Evolutionary conservation across 129 eudicot genomes (phyloP).

Genomic region (Centella asiatica): DNA sequence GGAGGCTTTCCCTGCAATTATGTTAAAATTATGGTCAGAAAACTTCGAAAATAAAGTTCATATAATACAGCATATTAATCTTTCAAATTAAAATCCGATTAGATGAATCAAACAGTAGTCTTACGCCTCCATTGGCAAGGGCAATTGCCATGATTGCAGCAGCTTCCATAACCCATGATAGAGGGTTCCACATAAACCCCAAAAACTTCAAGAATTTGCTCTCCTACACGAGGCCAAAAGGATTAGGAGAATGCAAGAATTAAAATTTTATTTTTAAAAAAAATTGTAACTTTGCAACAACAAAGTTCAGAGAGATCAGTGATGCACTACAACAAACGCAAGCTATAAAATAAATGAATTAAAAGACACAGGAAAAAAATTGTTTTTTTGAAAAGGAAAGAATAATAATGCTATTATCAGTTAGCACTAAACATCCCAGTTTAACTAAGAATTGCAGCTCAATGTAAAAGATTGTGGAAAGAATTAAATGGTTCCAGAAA

Average conservation of each 20-base stretch:
- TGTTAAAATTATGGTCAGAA: no score
- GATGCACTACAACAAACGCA: no score
- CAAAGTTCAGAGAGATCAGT: no score
- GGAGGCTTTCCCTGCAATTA: slow-evolving; percentile 85
- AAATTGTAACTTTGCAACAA: no score
- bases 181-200: slow-evolving; percentile 99
- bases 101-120: slow-evolving; percentile 7
- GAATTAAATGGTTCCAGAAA: not conserved
- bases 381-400: no score
- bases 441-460: not conserved
- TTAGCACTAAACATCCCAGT: no score
- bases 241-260: not conserved
- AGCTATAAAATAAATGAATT: no score
- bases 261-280: no score
- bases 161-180: slow-evolving; percentile 99
- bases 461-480: not conserved
- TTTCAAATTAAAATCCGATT: not conserved
- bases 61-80: no score
- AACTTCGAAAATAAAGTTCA: no score
- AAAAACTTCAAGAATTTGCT: slow-evolving; percentile 94
- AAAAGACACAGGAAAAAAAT: no score
- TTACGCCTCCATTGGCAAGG: slow-evolving; percentile 99
- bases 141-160: slow-evolving; percentile 99
- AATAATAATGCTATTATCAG: no score
- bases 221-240: slow-evolving; percentile 52